Conservation (phyloP, 1,284 basidiomycete genomes). For the Leccinum discolor region DNA sequence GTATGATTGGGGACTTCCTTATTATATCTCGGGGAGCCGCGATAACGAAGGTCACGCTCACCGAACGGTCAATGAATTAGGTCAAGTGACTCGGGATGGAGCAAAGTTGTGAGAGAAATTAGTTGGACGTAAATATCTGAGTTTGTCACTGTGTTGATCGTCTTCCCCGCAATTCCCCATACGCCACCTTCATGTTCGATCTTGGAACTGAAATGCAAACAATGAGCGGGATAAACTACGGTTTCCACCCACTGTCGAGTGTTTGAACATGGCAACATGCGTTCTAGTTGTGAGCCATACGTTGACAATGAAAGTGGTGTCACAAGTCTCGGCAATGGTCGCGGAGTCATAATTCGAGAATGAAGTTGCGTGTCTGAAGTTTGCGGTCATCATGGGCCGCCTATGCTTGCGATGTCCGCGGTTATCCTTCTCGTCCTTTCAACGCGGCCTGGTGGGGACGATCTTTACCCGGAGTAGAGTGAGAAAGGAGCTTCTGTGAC, state of each 20-base stretch:
- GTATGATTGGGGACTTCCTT: background rate
- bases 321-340: background rate
- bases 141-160: background rate
- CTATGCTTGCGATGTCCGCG: background rate
- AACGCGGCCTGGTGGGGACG: background rate
- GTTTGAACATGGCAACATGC: background rate
- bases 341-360: background rate
- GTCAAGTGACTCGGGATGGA: background rate
- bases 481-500: background rate
- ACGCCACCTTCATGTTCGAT: too few species aligned
- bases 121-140: background rate
- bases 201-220: background rate
- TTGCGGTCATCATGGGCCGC: background rate
- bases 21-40: slow-evolving; percentile 11
- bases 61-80: background rate
- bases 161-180: slow-evolving; percentile 1
- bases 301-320: background rate
- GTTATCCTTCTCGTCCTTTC: background rate
- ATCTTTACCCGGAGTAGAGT: background rate
- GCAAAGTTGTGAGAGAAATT: background rate
- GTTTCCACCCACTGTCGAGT: background rate
- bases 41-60: slow-evolving; percentile 1
- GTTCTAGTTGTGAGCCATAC: background rate
- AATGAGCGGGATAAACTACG: background rate
- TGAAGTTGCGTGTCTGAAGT: background rate